Evolutionary conservation across 2,329 filamentous ascomycete genomes (phyloP).

Genomic region (Fusarium nematophilum): DNA sequence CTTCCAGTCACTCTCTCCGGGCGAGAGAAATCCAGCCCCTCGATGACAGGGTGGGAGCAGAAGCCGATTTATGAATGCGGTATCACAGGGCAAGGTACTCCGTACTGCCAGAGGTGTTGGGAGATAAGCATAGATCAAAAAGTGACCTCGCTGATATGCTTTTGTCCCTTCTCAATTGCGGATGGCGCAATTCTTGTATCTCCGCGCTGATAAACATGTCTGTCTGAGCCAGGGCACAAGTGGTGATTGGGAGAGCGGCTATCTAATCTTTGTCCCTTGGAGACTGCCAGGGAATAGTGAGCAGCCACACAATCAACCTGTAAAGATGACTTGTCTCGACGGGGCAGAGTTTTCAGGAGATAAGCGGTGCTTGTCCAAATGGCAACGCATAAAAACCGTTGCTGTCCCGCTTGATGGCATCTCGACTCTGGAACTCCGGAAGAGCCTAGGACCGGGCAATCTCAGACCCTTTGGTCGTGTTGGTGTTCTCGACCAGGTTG

Average conservation of each 20-base stretch:
- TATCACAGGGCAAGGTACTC: slow-evolving; percentile 30
- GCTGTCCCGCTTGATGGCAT: neutral
- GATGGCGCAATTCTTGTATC: slow-evolving; percentile 39
- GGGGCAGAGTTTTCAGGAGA: slow-evolving; percentile 15
- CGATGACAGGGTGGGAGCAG: slow-evolving; percentile 21
- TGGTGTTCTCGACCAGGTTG: neutral
- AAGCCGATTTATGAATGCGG: slow-evolving; percentile 36
- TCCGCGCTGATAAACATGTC: slow-evolving; percentile 38
- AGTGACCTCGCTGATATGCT: slow-evolving; percentile 39
- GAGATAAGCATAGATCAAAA: slow-evolving; percentile 39
- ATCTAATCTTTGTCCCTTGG: slow-evolving; percentile 43
- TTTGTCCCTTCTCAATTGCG: slow-evolving; percentile 32
- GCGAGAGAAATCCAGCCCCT: neutral
- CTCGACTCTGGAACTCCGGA: neutral
- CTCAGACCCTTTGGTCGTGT: neutral
- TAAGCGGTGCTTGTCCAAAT: neutral
- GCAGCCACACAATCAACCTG: slow-evolving; percentile 31
- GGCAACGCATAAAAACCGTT: neutral
- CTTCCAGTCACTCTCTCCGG: neutral
- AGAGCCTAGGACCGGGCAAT: neutral
- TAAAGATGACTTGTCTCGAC: slow-evolving; percentile 28
- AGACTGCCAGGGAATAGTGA: slow-evolving; percentile 25
- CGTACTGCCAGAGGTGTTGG: slow-evolving; percentile 4
- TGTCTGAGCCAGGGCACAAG: slow-evolving; percentile 24
- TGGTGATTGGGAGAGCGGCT: slow-evolving; percentile 41